Base-by-base conservation (phyloP, 2,329 filamentous ascomycete species). In the Eutypa lata region DNA sequence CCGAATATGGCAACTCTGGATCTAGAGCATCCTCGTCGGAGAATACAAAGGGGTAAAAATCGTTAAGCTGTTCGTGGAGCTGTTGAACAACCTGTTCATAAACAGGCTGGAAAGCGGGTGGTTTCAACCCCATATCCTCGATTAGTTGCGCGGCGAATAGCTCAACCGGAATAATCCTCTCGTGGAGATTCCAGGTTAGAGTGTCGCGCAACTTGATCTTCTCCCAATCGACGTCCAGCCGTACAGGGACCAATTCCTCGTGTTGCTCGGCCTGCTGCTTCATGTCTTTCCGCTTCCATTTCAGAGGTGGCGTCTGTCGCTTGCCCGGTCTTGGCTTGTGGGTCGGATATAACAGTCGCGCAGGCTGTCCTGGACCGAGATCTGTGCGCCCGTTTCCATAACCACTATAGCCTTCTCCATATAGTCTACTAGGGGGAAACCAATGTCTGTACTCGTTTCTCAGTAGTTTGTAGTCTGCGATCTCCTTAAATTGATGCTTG, bases 141-240 rank as follows among this genome's bases (percentile, higher is more conserved):
- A 97, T 84, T 19, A 99, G 78, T 68, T 94, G 91, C 53, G 90
- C 85, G 1, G 92, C 90, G 69, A 97, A 97, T 11, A 94, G 71
- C 53, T 96, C 88, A 19, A 87, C 83, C 21, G 84, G 80, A 3
- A 95, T 83, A 13, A 94, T 81, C 53, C 92, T 87, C 69, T 99
- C 94, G 73, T 97, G 90, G 35, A 97, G 79, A 70, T 99, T 99
- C 92, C 93, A 99, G 3, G 94, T 97, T 62, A 99, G 97, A 1
- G 94, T 97, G 71, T 99, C 94, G 69, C 94, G 89, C 55, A 99
- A 79, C 72, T 94, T 94, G 63, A 97, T 84, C 75, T 96, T 96
- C 61, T 97, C 93, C 81, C 90, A 89, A 65, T 99, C 94, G 48
- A 97, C 90, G 64, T 99, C 94, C 51, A 99, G 75, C 47, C 94